Evolutionary conservation across 2,329 filamentous ascomycete genomes (phyloP), one percentile per base, ranked within the genome.

Genomic region (Aspergillus fischeri): DNA sequence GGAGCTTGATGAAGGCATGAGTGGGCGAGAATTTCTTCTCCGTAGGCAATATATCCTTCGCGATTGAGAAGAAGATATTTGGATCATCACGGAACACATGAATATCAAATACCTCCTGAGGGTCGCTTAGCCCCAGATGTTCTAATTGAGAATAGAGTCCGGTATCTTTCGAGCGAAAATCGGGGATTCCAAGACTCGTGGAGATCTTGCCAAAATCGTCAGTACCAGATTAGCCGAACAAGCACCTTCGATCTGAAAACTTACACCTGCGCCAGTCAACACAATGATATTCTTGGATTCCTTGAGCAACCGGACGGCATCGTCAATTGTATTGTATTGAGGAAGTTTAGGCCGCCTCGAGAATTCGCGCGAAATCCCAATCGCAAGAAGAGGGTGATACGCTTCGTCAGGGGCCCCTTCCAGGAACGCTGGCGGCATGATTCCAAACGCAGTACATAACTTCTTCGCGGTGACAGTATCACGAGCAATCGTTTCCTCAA

Each of bases 61-160:
- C 93, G 49, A 97, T 85, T 1, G 86, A 88, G 79, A 95, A 99
- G 79, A 99, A 99, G 62, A 93, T 90, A 62, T 81, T 84, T 1
- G 94, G 94, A 70, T 97, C 90, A 50, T 92, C 83, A 65, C 86
- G 86, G 74, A 99, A 99, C 64, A 92, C 82, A 53, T 85, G 77
- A 62, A 97, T 94, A 75, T 96, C 91, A 70, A 99, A 99, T 27
- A 97, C 92, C 70, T 97, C 92, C 71, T 97, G 92, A 1, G 93
- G 93, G 67, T 97, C 92, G 61, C 80, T 85, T 59, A 86, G 81
- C 6, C 91, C 92, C 59, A 94, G 83, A 67, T 91, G 85, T 65
- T 85, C 86, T 52, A 97, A 81, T 70, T 92, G 88, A 49, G 91
- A 88, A 76, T 97, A 97, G 55, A 97, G 87, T 51, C 93, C 93